Percentiles rank a stretch among this genome's conserved stretches.
Conservation (phyloP, 2,329 filamentous ascomycete genomes). For the Amauroascus verrucosus region DNA sequence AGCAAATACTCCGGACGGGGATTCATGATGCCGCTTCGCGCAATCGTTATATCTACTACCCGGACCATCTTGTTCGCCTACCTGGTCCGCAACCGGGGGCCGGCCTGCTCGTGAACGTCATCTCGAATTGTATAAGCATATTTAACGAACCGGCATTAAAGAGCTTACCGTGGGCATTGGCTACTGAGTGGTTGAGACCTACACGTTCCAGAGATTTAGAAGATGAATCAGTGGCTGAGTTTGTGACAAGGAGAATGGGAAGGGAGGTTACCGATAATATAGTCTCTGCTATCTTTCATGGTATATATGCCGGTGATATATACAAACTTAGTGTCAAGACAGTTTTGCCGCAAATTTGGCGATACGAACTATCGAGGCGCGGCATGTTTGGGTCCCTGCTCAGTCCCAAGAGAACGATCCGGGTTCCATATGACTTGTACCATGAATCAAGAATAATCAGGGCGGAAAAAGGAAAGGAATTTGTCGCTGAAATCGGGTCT, state of each 20-base stretch:
- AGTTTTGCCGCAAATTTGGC: conserved; percentile 43
- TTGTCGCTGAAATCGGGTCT: conserved; percentile 16
- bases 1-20: conserved; percentile 47
- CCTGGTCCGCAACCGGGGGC: conserved; percentile 36
- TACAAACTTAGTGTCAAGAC: conserved; percentile 65
- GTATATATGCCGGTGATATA: conserved; percentile 86
- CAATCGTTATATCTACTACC: conserved; percentile 79
- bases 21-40: conserved; percentile 43
- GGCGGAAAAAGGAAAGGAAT: conserved; percentile 14
- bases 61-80: conserved; percentile 63
- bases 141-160: conserved; percentile 49
- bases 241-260: conserved; percentile 46
- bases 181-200: conserved; percentile 24
- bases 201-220: conserved; percentile 27
- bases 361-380: conserved; percentile 34
- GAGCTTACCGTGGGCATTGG: conserved; percentile 32
- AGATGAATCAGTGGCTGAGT: conserved; percentile 65
- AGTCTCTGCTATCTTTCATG: conserved; percentile 65
- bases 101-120: conserved; percentile 22
- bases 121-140: conserved; percentile 27
- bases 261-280: conserved; percentile 58
- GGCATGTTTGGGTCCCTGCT: neutral
- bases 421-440: conserved; percentile 4
- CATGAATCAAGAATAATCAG: conserved; percentile 9
- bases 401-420: neutral